Evolutionary conservation across 2,329 filamentous ascomycete genomes (phyloP), one percentile per base, ranked within the genome.

Genomic region (Claviceps pazoutovae): DNA sequence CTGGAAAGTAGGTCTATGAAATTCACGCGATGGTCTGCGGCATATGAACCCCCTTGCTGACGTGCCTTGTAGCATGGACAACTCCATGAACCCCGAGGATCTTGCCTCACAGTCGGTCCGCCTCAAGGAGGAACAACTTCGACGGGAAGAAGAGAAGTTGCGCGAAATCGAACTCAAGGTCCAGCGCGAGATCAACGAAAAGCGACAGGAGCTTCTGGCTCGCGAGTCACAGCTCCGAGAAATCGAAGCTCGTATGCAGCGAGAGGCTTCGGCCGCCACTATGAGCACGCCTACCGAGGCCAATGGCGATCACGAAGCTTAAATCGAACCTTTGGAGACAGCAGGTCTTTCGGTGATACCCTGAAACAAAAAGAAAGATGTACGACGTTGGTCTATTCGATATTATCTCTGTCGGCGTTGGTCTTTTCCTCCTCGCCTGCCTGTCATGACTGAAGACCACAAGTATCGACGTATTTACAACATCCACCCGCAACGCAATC

Each of bases 81-180:
- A 64, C 58, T 95, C 88, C 45, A 95, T 98, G 84, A 95, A 95
- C 75, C 93, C 93, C 59, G 93, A 97, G 71, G 91, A 96, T 61
- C 80, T 98, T 56, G 93, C 93, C 49, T 93, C 87, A 55, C 93
- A 98, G 73, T 97, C 90, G 39, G 93, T 98, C 57, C 89, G 93
- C 58, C 84, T 98, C 70, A 98, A 98, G 88, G 93, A 98, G 71
- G 93, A 98, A 74, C 93, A 98, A 72, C 86, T 98, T 61, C 88
- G 93, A 67, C 89, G 93, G 65, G 93, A 98, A 73, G 93, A 98
- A 76, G 93, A 98, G 85, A 98, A 98, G 79, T 84, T 98, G 58
- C 88, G 93, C 71, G 93, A 98, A 76, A 97, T 98, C 68, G 93
- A 98, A 70, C 78, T 96, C 76, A 98, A 98, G 84, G 93, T 98